phyloP scores from a whole-genome alignment of 192 early-diverging fungal species.

The Gryganskiella cystojenkinii region DNA sequence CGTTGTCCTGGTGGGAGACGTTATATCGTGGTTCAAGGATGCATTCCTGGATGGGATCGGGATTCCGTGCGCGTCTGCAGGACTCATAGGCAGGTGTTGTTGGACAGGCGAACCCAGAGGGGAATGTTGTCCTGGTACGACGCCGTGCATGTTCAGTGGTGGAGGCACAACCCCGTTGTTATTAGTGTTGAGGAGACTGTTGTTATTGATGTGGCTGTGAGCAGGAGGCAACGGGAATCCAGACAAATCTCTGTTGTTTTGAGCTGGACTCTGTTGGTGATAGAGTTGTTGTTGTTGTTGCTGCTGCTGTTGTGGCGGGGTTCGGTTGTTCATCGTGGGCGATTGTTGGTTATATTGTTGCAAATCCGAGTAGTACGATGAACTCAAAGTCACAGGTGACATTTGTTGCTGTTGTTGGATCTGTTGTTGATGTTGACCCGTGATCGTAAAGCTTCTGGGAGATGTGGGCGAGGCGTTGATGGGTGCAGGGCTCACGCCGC shows the following conservation, averaged over 20 bases:
- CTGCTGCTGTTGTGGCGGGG: not conserved
- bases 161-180: not conserved
- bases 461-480: conserved; percentile 31
- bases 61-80: conserved; percentile 4
- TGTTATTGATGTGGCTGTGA: not conserved
- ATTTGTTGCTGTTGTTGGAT: not conserved
- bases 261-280: not conserved
- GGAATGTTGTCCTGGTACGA: not conserved
- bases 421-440: conserved; percentile 7
- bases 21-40: conserved; percentile 31
- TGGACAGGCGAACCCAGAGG: not conserved
- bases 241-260: not conserved
- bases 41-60: conserved; percentile 41
- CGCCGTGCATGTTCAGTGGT: conserved; percentile 15
- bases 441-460: conserved; percentile 35
- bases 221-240: conserved; percentile 27
- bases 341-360: too few relatives aligned
- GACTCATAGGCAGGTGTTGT: conserved; percentile 16
- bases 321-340: too few relatives aligned
- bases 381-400: too few relatives aligned
- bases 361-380: too few relatives aligned
- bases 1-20: conserved; percentile 20
- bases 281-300: conserved; percentile 10
- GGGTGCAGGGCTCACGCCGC: too few relatives aligned
- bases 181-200: not conserved